Evolutionary conservation across 202 grass and related monocot genomes (phyloP).

Genomic region (Schoenoplectus triqueter): DNA sequence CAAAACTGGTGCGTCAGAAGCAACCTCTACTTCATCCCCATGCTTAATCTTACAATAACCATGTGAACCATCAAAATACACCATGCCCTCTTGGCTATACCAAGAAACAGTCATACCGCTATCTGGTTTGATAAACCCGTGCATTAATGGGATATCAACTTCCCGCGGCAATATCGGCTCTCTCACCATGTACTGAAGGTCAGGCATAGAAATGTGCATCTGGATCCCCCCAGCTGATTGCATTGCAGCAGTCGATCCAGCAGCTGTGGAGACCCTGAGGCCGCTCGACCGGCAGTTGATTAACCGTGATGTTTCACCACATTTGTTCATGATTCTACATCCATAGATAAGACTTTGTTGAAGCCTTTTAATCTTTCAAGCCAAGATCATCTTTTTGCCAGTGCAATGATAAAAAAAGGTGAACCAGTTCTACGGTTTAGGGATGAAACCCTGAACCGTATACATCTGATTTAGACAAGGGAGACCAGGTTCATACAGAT

Average conservation of each 20-base stretch:
- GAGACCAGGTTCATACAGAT: neutral
- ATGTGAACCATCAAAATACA: slow-evolving; percentile 88
- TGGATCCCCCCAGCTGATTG: slow-evolving; percentile 79
- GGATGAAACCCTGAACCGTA: too few relatives aligned
- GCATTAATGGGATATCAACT: slow-evolving; percentile 57
- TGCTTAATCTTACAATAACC: slow-evolving; percentile 64
- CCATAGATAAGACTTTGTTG: neutral
- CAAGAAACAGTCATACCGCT: slow-evolving; percentile 59
- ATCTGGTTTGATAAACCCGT: slow-evolving; percentile 65
- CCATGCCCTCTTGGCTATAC: slow-evolving; percentile 74
- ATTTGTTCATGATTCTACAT: slow-evolving; percentile 59
- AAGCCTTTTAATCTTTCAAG: neutral
- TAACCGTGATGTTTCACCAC: slow-evolving; percentile 50
- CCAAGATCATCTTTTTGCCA: neutral
- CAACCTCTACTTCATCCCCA: slow-evolving; percentile 77
- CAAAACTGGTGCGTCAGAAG: slow-evolving; percentile 63
- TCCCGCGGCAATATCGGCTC: slow-evolving; percentile 66
- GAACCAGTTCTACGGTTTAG: too few relatives aligned
- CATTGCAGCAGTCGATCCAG: slow-evolving; percentile 96
- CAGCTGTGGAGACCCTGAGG: slow-evolving; percentile 75
- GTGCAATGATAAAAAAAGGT: neutral
- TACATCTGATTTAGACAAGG: too few relatives aligned
- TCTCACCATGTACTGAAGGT: slow-evolving; percentile 97
- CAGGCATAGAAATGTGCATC: slow-evolving; percentile 66
- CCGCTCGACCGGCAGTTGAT: slow-evolving; percentile 86